Conservation (phyloP, 352 stramenopile species). For the Phytophthora quininea region DNA sequence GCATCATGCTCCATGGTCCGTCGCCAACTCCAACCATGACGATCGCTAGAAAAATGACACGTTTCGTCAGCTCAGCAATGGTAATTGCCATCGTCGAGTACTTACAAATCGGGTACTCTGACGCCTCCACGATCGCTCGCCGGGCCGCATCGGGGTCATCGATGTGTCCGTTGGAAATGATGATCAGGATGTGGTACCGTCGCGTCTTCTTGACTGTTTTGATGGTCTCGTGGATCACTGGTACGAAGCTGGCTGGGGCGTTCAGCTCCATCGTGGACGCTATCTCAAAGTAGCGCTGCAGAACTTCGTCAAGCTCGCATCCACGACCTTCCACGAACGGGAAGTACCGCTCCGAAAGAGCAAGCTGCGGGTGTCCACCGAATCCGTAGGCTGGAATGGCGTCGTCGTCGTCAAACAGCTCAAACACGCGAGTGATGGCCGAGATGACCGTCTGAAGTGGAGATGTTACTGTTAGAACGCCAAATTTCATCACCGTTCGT, state of each 20-base stretch:
- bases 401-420: conserved; percentile 80
- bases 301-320: conserved; percentile 60
- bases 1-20: conserved; percentile 80
- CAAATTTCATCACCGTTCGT: not conserved
- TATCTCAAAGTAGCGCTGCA: conserved; percentile 68
- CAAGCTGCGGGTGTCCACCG: conserved; percentile 42
- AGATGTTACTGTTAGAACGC: not conserved
- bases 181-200: conserved; percentile 84
- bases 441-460: conserved; percentile 67
- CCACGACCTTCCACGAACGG: conserved; percentile 46
- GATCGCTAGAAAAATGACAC: conserved; percentile 36
- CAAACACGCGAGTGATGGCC: conserved; percentile 75
- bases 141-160: conserved; percentile 64
- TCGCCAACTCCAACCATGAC: conserved; percentile 77
- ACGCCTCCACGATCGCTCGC: conserved; percentile 70
- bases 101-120: conserved; percentile 81
- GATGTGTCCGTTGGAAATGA: conserved; percentile 80
- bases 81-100: not conserved
- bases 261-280: conserved; percentile 70
- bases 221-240: conserved; percentile 72
- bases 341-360: conserved; percentile 47
- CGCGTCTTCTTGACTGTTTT: conserved; percentile 46
- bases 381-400: conserved; percentile 80
- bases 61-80: conserved; percentile 2
- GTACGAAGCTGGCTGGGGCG: conserved; percentile 68